These are phyloP conservation scores for Cinchona pubescens DNA, from an alignment of 257 asterid species.

Conservation along the genomic window DNA sequence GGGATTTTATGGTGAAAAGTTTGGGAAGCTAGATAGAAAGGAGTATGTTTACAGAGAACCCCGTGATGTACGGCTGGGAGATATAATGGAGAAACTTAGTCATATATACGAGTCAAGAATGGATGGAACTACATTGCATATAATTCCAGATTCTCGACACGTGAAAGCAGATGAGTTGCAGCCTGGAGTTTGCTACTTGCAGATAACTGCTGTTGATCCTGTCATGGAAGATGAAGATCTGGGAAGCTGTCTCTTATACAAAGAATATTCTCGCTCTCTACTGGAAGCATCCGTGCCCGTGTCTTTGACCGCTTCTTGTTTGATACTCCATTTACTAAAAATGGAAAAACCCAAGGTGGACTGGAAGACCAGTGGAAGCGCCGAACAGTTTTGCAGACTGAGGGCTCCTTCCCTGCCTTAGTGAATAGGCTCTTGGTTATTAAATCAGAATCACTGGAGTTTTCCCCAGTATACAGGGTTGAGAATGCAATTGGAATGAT, in stretches of 20 bases:
- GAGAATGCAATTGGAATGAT: constrained; percentile 99
- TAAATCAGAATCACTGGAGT: constrained; percentile 90
- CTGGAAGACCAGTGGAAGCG: constrained; percentile 98
- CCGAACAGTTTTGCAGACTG: constrained; percentile 86
- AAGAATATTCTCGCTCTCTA: constrained; percentile 83
- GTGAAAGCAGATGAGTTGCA: constrained; percentile 92
- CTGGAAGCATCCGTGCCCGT: constrained; percentile 94
- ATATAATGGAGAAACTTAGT: constrained; percentile 99
- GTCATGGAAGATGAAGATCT: constrained; percentile 98
- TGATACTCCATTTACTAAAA: constrained; percentile 96
- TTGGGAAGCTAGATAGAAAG: constrained; percentile 76
- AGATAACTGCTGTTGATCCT: constrained; percentile 98
- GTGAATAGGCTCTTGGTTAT: constrained; percentile 80
- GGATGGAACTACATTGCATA: constrained; percentile 83
- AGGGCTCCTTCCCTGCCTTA: constrained; percentile 94
- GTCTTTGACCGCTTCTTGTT: constrained; percentile 89
- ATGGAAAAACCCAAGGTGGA: constrained; percentile 98
- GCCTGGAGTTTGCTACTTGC: constrained; percentile 86
- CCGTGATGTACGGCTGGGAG: constrained; percentile 96
- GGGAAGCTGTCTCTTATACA: constrained; percentile 97
- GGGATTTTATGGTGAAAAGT: constrained; percentile 90
- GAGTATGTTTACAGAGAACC: constrained; percentile 95
- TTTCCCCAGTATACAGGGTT: constrained; percentile 96
- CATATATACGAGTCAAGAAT: constrained; percentile 90
- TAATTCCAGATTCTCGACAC: constrained; percentile 97